A percentile compares a stretch with the other conserved stretches of the same genome.
phyloP scores from a whole-genome alignment of 345 rosid genomes.

The Boechera retrofracta region DNA sequence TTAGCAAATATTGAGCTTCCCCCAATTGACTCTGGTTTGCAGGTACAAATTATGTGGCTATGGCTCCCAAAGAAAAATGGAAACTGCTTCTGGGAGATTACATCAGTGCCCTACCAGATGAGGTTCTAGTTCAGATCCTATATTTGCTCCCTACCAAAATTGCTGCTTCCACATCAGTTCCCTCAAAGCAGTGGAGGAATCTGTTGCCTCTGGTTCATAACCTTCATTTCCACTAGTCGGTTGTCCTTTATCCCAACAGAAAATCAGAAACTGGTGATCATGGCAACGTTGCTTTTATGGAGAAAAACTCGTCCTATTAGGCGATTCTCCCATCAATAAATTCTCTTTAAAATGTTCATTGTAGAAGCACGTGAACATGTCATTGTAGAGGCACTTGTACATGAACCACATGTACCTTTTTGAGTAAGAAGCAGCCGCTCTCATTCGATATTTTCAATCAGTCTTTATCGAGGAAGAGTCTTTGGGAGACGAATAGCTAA shows the following conservation, averaged over 20 bases:
- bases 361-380: no score
- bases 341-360: not conserved
- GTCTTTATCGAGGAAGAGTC: no score
- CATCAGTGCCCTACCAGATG: not conserved
- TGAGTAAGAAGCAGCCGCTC: no score
- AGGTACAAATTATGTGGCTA: not conserved
- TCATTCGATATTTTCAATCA: no score
- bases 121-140: not conserved
- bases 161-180: not conserved
- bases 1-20: no score
- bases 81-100: not conserved
- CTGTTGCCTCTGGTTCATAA: not conserved
- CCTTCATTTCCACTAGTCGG: not conserved
- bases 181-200: not conserved
- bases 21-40: not conserved
- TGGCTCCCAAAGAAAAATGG: not conserved
- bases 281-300: not conserved
- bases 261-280: not conserved
- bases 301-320: not conserved
- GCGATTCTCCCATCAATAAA: constrained; percentile 1
- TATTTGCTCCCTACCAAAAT: not conserved
- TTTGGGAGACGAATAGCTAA: no score
- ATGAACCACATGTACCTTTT: no score
- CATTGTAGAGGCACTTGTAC: no score
- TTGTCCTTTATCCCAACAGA: not conserved